phyloP scores from a whole-genome alignment of 2,329 filamentous ascomycete genomes.

The Hawksworthiomyces lignivorus region DNA sequence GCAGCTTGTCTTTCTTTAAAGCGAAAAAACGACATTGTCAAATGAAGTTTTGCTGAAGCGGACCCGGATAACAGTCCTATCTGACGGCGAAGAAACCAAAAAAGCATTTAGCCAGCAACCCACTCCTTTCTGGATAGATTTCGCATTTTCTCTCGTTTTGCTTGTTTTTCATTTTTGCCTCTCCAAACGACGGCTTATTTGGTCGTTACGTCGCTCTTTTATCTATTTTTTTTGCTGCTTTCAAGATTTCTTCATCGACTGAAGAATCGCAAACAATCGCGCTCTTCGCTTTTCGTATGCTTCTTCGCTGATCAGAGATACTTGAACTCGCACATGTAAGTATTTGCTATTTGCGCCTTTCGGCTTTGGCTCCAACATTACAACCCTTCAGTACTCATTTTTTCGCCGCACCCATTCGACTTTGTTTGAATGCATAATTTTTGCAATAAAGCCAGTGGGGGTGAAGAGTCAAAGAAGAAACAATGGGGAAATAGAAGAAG shows the following conservation, averaged over 20 bases:
- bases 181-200: constrained; percentile 3
- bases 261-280: not conserved
- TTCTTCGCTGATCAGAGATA: not conserved
- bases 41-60: constrained; percentile 10
- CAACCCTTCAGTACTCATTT: no score
- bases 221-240: not conserved
- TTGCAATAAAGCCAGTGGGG: not conserved
- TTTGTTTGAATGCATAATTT: constrained; percentile 5
- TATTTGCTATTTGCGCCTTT: no score
- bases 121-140: constrained; percentile 40
- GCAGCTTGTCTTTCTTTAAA: constrained; percentile 12
- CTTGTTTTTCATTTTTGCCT: constrained; percentile 1
- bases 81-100: constrained; percentile 2
- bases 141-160: constrained; percentile 18
- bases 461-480: no score
- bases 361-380: no score
- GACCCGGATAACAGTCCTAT: constrained; percentile 6
- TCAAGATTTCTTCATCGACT: constrained; percentile 8
- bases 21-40: not conserved
- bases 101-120: constrained; percentile 7
- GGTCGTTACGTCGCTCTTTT: constrained; percentile 11
- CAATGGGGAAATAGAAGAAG: not conserved
- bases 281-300: not conserved
- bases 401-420: not conserved
- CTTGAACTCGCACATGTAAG: constrained; percentile 2